Base-by-base conservation (phyloP, 2,329 filamentous ascomycete species). In the Xylaria sp. region DNA sequence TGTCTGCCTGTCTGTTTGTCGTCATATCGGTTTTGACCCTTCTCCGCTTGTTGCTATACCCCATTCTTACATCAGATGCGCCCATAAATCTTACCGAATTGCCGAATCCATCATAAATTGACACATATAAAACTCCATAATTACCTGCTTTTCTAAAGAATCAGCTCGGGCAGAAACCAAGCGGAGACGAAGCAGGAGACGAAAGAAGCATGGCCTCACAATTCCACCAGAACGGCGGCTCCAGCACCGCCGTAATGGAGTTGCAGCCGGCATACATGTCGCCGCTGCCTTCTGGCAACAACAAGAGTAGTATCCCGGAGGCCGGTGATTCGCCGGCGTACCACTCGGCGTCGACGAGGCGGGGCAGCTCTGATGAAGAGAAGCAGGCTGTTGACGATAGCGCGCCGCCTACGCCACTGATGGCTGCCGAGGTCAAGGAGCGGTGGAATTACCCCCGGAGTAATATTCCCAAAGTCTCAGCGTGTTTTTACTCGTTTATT, bases 401-500 rank as follows among this genome's bases (percentile, higher is more conserved):
- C 42, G 15, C 57, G n/a, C 61, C 67, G 42, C 66, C 69, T n/a
- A 60, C 65, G 23, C 67, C 72, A n/a, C 62, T 25, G 42, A 62
- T 65, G n/a, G 60, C 68, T 8, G 21, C 65, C 7, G 67, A 70
- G n/a, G 65, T 66, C n/a, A 64, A 71, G n/a, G 72, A 84, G 70
- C 78, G 74, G 63, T 84, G 78, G 85, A 86, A 82, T 67, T 74
- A 78, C 65, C 80, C 84, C 47, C 78, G 74, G 12, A 73, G 74
- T 2, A 87, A 85, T 61, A 75, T 80, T 2, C 76, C 77, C 65
- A 80, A 82, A 9, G 76, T 86, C 0, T 74, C 78, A 1, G 80
- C 86, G 0, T 82, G 83, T 0, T 88, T 87, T 73, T 87, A 80
- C 77, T 82, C 80, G 6, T 85, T 89, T 63, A 69, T 85, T 4